Base-by-base conservation (phyloP, 202 grass and related monocot species). In the Brachypodium distachyon region DNA sequence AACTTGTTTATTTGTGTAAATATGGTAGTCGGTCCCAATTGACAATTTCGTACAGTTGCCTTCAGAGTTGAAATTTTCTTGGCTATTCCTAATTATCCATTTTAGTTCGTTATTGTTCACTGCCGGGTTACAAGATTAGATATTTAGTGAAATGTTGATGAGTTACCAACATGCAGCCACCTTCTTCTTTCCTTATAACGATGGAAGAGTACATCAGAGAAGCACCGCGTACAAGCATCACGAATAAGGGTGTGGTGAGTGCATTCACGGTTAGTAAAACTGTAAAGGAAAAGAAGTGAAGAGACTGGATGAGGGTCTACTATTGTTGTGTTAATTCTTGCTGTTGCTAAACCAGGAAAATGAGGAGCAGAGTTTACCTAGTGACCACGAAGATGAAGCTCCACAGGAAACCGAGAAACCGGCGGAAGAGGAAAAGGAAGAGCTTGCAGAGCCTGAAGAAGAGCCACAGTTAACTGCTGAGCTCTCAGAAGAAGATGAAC, bases 131-230 rank as follows among this genome's bases (percentile, higher is more conserved):
- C 25, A 52, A 64, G 62, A 50, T 74, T 51, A 80, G 13, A 76
- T 12, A 41, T 14, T 66, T 85, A 74, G 22, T 85, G 33, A 28
- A 79, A 50, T 63, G 29, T 48, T 79, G 37, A 64, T 82, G 14
- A 18, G 11, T 77, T 36, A 62, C 52, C 26, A 48, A 49, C 74
- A 71, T 83, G 73, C 82, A 97, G 93, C 93, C 93, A 16, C 90
- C 93, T 75, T 81, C 90, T 83, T 93, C 93, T 63, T 97, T 97
- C 82, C 70, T 97, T 77, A 78, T 80, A 46, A 89, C 93, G 8
- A 97, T 97, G 90, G 93, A 97, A 81, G 90, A 97, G 57, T 93
- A 93, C 67, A 89, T 93, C 75, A 93, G 83, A 93, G 94, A 93
- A 97, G 90, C 94, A 78, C 90, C 90, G 34, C 64, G 74, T 72